Conservation (phyloP, 1,284 basidiomycete genomes). For the Chalciporus sp. region DNA sequence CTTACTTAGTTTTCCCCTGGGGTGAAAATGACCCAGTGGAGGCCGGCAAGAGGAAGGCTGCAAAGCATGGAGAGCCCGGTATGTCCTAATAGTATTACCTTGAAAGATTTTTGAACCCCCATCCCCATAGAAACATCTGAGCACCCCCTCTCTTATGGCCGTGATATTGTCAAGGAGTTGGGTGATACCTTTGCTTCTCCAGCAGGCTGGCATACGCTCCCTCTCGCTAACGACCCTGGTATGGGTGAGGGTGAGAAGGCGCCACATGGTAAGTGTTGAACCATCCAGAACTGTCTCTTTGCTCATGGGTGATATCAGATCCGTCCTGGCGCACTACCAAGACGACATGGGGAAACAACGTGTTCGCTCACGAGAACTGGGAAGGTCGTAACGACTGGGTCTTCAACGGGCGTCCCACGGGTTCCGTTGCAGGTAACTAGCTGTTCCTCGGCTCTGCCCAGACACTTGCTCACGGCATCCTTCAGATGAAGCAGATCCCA, state of each 20-base stretch:
- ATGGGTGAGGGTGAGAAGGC: neutral
- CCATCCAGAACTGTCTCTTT: neutral
- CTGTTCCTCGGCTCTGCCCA: neutral
- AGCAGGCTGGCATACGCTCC: conserved; percentile 84
- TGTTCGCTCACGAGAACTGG: conserved; percentile 90
- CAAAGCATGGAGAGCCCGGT: conserved; percentile 17
- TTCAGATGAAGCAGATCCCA: conserved; percentile 8
- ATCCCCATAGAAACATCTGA: conserved; percentile 5
- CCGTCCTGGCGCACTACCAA: conserved; percentile 63
- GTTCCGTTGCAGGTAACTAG: conserved; percentile 36
- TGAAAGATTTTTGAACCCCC: neutral
- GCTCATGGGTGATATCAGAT: conserved; percentile 1
- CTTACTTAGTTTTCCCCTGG: conserved; percentile 74
- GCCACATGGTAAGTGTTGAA: conserved; percentile 16
- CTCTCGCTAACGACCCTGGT: conserved; percentile 57
- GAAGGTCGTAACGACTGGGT: conserved; percentile 78
- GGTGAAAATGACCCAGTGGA: conserved; percentile 74
- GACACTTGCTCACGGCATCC: conserved; percentile 2
- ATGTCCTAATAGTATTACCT: neutral
- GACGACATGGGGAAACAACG: conserved; percentile 91
- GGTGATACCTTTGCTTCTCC: conserved; percentile 68
- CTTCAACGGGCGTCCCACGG: conserved; percentile 77
- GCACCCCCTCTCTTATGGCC: conserved; percentile 28
- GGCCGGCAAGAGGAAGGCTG: conserved; percentile 54
- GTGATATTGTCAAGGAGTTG: conserved; percentile 19